phyloP scores from a whole-genome alignment of 768 basidiomycete genomes.

The Pleurotus cornucopiae region DNA sequence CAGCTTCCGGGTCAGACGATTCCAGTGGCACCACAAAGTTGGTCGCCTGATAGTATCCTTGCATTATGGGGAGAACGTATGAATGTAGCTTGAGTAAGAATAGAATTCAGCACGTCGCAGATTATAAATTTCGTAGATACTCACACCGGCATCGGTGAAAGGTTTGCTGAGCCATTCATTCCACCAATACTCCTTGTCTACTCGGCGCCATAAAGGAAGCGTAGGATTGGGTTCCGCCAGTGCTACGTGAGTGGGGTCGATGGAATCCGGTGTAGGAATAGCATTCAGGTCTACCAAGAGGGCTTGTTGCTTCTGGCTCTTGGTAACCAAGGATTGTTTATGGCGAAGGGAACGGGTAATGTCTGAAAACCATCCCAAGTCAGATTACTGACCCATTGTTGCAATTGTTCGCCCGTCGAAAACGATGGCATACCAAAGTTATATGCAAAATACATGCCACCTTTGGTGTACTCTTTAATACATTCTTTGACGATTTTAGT shows the following conservation, averaged over 20 bases:
- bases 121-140: slow-evolving; percentile 16
- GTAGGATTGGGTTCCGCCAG: slow-evolving; percentile 71
- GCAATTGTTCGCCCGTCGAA: too few relatives aligned
- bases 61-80: slow-evolving; percentile 88
- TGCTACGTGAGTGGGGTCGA: slow-evolving; percentile 13
- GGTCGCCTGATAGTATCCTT: slow-evolving; percentile 84
- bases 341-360: slow-evolving; percentile 80
- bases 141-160: slow-evolving; percentile 83
- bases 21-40: slow-evolving; percentile 60
- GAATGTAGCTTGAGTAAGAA: slow-evolving; percentile 55
- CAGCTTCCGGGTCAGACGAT: slow-evolving; percentile 34
- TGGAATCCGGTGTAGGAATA: slow-evolving; percentile 27
- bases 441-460: slow-evolving; percentile 89
- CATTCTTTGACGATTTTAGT: slow-evolving; percentile 79
- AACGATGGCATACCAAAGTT: slow-evolving; percentile 58
- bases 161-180: slow-evolving; percentile 85
- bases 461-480: slow-evolving; percentile 71
- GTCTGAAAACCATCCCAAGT: slow-evolving; percentile 36
- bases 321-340: slow-evolving; percentile 64
- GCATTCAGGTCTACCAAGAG: slow-evolving; percentile 62
- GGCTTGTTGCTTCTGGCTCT: slow-evolving; percentile 51
- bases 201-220: slow-evolving; percentile 87
- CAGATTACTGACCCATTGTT: not conserved
- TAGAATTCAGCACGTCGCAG: not conserved
- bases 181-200: slow-evolving; percentile 94